These are phyloP conservation scores for Gossypium stocksii DNA, from an alignment of 345 rosid genomes.

Conservation along the genomic window DNA sequence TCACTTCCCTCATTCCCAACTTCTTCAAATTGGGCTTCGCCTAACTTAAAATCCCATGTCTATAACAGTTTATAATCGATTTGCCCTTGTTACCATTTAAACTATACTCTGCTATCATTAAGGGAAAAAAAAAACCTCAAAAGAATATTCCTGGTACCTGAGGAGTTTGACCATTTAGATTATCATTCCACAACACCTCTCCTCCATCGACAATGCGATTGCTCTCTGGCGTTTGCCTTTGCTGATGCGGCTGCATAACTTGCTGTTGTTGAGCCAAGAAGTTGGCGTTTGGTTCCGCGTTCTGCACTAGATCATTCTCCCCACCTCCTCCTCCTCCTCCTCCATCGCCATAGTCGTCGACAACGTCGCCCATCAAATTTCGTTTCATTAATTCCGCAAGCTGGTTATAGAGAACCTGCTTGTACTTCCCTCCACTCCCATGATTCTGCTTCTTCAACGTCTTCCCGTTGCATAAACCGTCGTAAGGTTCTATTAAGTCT, in stretches of 20 bases:
- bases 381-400: slow-evolving; percentile 49
- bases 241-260: slow-evolving; percentile 9
- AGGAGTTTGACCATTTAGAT: slow-evolving; percentile 31
- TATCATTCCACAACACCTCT: slow-evolving; percentile 32
- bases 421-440: slow-evolving; percentile 52
- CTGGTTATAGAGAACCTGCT: slow-evolving; percentile 57
- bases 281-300: slow-evolving; percentile 26
- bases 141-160: slow-evolving; percentile 39
- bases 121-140: background rate
- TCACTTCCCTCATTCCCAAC: background rate
- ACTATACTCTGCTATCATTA: too few species aligned
- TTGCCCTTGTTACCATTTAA: background rate
- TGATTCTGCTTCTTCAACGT: slow-evolving; percentile 30
- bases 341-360: slow-evolving; percentile 14
- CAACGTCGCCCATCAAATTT: slow-evolving; percentile 24
- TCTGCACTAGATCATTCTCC: slow-evolving; percentile 31
- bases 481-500: slow-evolving; percentile 39
- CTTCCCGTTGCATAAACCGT: slow-evolving; percentile 10
- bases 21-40: slow-evolving; percentile 48
- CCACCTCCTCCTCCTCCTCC: slow-evolving; percentile 16
- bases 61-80: slow-evolving; percentile 27
- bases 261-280: slow-evolving; percentile 13
- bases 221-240: slow-evolving; percentile 23
- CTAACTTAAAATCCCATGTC: slow-evolving; percentile 86
- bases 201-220: slow-evolving; percentile 26